Conservation (phyloP, 1,284 basidiomycete species). For the Pholiota adiposa region DNA sequence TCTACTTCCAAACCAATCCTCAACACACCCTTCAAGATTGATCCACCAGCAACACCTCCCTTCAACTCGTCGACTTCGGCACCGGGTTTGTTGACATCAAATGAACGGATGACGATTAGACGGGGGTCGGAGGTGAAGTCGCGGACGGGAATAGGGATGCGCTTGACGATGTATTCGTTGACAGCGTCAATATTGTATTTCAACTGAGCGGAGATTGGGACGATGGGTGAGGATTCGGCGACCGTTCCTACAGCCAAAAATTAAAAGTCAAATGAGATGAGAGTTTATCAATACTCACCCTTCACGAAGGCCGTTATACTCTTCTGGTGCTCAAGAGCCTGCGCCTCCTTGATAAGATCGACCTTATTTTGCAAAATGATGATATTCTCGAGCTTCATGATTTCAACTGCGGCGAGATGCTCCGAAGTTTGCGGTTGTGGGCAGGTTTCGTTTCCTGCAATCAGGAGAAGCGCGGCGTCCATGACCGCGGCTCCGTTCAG, state of each 20-base stretch:
- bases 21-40: slow-evolving; percentile 92
- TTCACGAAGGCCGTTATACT: slow-evolving; percentile 93
- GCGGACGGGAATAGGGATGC: slow-evolving; percentile 92
- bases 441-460: slow-evolving; percentile 98
- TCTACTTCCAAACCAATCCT: slow-evolving; percentile 94
- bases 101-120: slow-evolving; percentile 99
- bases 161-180: slow-evolving; percentile 98
- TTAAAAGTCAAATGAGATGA: neutral
- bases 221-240: slow-evolving; percentile 95
- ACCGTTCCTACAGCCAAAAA: slow-evolving; percentile 78
- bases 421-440: slow-evolving; percentile 99
- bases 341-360: slow-evolving; percentile 91
- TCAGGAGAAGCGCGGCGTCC: slow-evolving; percentile 95
- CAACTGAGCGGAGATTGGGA: slow-evolving; percentile 97
- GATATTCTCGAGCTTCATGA: slow-evolving; percentile 98
- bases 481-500: slow-evolving; percentile 99
- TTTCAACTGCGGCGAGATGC: slow-evolving; percentile 97
- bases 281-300: slow-evolving; percentile 48
- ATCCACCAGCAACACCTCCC: slow-evolving; percentile 98
- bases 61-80: slow-evolving; percentile 96
- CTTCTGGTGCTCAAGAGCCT: slow-evolving; percentile 92
- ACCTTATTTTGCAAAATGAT: slow-evolving; percentile 99
- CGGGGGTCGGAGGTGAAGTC: slow-evolving; percentile 92
- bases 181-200: slow-evolving; percentile 99
- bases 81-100: slow-evolving; percentile 99